Percentiles rank a stretch among this genome's conserved stretches.
These are phyloP conservation scores for Epichloe festucae DNA, from an alignment of 2,329 filamentous ascomycete species.

Conservation along the genomic window DNA sequence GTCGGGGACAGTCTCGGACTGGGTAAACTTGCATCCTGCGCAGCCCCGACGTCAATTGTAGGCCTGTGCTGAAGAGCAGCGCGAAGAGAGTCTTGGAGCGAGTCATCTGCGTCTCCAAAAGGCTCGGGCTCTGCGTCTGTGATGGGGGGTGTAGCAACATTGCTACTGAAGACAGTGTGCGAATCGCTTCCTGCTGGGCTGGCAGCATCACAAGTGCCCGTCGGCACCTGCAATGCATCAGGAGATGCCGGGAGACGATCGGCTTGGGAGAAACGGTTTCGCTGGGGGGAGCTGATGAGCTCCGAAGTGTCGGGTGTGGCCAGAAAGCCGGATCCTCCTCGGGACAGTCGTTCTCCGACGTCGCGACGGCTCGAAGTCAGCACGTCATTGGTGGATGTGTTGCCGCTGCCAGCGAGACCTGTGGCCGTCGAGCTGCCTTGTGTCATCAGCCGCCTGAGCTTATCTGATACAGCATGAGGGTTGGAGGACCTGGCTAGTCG, in stretches of 20 bases:
- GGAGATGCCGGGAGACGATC: conserved; percentile 31
- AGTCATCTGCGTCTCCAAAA: conserved; percentile 37
- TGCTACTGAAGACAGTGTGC: conserved; percentile 48
- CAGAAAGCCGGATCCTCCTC: conserved; percentile 24
- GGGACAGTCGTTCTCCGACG: conserved; percentile 12
- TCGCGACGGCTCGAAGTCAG: conserved; percentile 11
- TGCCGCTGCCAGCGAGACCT: not conserved
- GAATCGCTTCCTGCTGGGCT: conserved; percentile 43
- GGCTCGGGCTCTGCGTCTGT: conserved; percentile 58
- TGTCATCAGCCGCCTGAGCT: conserved; percentile 21
- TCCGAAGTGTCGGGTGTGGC: conserved; percentile 49
- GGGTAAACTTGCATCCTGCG: conserved; percentile 82
- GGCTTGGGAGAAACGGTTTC: conserved; percentile 27
- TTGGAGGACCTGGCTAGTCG: conserved; percentile 17
- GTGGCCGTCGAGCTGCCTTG: conserved; percentile 10
- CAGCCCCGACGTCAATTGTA: conserved; percentile 54
- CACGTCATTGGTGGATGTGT: not conserved
- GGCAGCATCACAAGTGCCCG: conserved; percentile 28
- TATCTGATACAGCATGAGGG: conserved; percentile 20
- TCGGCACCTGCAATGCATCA: conserved; percentile 27
- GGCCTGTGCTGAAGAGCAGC: conserved; percentile 36
- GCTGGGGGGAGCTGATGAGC: conserved; percentile 16
- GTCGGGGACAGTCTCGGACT: conserved; percentile 92
- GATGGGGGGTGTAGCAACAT: conserved; percentile 65
- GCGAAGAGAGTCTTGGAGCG: conserved; percentile 32